Evolutionary conservation across 495 filamentous ascomycete species (phyloP), one percentile per base, ranked within the genome.

Genomic region (Neurospora sp.): DNA sequence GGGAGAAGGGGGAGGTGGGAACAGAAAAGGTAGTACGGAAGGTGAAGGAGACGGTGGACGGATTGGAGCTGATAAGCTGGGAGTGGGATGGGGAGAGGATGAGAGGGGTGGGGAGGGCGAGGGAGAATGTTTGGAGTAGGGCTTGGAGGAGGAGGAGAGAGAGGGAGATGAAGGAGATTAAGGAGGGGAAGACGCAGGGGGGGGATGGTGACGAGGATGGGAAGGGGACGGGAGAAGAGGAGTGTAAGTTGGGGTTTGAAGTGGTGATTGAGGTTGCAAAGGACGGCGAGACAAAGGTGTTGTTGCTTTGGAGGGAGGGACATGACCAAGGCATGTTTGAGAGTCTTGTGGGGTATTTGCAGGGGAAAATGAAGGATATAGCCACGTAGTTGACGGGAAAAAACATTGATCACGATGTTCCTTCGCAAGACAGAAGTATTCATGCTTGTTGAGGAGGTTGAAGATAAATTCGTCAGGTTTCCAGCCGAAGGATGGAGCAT

Each of bases 271-370:
- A 73, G 20, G 74, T 75, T 16, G 73, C 73, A 4, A 73, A 10
- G 16, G 4, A 42, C 3, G 53, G 53, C 3, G 71, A 76, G 39
- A 77, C 77, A 73, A 71, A 38, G 72, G 82, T 92, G 8, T 71
- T 82, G 8, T 78, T 96, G 3, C 84, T 90, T 40, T 98, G 95
- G 95, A 79, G 92, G 9, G 89, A 90, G 74, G 95, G 95, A 7
- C 83, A 81, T 8, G 93, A 98, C 71, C 82, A 85, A 5, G 87
- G 90, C 7, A 74, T 97, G 4, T 98, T 96, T 80, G 93, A 97
- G 81, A 97, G 94, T 77, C 92, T 98, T 73, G 91, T 90, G 72
- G 94, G 93, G 0, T 92, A 94, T 86, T 69, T 97, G 8, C 74
- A 75, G 18, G 74, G 75, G 0, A 78, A 75, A 39, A 61, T 82